Base-by-base conservation (phyloP, 257 asterid genomes). In the Asclepias syriaca region DNA sequence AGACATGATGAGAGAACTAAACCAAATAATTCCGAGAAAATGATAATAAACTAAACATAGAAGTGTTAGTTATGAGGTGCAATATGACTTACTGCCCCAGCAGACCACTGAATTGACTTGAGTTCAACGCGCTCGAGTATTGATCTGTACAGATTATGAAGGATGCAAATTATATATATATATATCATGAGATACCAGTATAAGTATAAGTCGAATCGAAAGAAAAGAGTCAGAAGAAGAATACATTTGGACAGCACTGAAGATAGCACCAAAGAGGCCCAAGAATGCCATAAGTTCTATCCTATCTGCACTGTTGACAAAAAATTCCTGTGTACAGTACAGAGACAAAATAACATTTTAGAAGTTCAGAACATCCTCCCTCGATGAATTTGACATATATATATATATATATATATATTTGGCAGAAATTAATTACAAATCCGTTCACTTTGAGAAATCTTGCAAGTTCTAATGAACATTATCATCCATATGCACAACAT, bases 201-300 rank as follows among this genome's bases (percentile, higher is more conserved):
- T 15, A 32, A 55, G 14, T 45, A 65, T 15, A 32, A 2, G 11
- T 14, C 37, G 40, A 58, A 21, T 2, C 46, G 16, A 15, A 54
- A 51, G 14, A 56, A 32, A 77, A 74, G 22, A 40, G 24, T 48
- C 27, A 39, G 7, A 76, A 27, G 11, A 81, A 83, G 83, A 84
- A 87, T 93, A 93, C 98, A 93, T 93, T 85, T 93, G 98, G 78
- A 79, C 67, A 74, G 90, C 96, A 77, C 98, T 93, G 78, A 86
- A 48, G 71, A 93, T 83, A 70, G 98, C 98, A 76, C 98, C 98
- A 81, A 93, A 93, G 15, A 86, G 65, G 43, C 98, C 98, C 88
- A 93, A 85, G 84, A 90, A 86, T 67, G 96, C 92, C 98, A 93
- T 86, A 72, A 93, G 96, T 82, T 93, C 98, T 77, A 89, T 76